Evolutionary conservation across 805 yeast species (phyloP), one percentile per base, ranked within the genome.

Genomic region (Nakazawaea ernobii): DNA sequence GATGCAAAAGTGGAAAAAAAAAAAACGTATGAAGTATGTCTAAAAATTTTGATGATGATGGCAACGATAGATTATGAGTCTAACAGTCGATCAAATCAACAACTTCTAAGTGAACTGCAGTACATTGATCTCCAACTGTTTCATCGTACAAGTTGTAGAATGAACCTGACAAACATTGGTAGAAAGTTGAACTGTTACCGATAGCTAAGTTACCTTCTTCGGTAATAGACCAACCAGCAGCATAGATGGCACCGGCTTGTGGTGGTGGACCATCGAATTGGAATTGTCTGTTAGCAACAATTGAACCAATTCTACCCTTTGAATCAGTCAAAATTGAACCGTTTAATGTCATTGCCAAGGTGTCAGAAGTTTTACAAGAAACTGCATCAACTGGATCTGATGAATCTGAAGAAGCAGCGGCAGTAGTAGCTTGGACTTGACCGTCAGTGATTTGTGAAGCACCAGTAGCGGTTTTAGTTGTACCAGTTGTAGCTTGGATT

Each of bases 261-360:
- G 82, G 82, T 63, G 81, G 81, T 43, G 82, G 82, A 59, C 82
- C 82, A 59, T 78, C 83, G 55, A 78, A 78, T 67, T 78, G 83
- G 76, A 78, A 77, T 66, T 78, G 83, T 68, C 78, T 70, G 75
- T 76, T 76, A 50, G 81, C 80, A 53, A 77, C 82, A 63, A 77
- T 76, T 38, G 81, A 74, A 55, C 82, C 82, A 53, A 77, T 65
- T 72, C 82, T 74, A 51, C 78, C 78, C 44, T 59, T 47, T 28
- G 69, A 51, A 54, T 77, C 82, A n/a, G 62, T 71, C 59, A 77
- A 68, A 45, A 71, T 58, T 45, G 73, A 61, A 41, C 54, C 63
- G 39, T 64, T 57, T 59, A 77, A 68, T 13, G 65, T 59, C 68
- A 77, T 63, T 26, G 76, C 55, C 52, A 77, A 70, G 36, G 77